A percentile compares a stretch with the other conserved stretches of the same genome.
Evolutionary conservation across 352 stramenopile genomes (phyloP).

Genomic region (Aphanomyces euteiches): DNA sequence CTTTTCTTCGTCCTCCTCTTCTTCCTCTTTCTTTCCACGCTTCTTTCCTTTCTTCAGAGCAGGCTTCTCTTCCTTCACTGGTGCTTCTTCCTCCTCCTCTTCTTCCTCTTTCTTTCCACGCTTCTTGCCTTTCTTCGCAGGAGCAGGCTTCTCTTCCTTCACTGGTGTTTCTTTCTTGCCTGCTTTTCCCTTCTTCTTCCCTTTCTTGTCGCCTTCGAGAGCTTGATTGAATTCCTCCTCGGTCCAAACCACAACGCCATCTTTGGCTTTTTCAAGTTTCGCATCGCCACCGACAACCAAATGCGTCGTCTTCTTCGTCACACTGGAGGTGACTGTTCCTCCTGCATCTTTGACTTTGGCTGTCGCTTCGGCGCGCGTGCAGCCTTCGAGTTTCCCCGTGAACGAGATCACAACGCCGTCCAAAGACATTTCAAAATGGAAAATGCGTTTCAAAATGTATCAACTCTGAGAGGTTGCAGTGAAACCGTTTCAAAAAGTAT

Average conservation of each 20-base stretch:
- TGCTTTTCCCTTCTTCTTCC: not conserved
- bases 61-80: too few relatives aligned
- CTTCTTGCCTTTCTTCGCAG: too few relatives aligned
- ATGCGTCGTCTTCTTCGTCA: conserved; percentile 23
- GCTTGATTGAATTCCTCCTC: not conserved
- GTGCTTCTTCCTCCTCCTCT: too few relatives aligned
- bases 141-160: too few relatives aligned
- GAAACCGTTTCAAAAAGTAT: too few relatives aligned
- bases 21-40: too few relatives aligned
- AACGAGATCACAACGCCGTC: not conserved
- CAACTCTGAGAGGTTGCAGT: not conserved
- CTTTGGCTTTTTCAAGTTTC: conserved; percentile 9
- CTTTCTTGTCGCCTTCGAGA: not conserved
- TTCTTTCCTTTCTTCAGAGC: too few relatives aligned
- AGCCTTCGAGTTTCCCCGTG: conserved; percentile 11
- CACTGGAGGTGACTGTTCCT: not conserved
- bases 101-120: too few relatives aligned
- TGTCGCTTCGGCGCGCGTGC: conserved; percentile 10
- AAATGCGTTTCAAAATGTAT: not conserved
- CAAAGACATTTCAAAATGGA: conserved; percentile 11
- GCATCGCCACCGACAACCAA: conserved; percentile 4
- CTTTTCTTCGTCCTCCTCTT: too few relatives aligned
- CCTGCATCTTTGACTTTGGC: conserved; percentile 1
- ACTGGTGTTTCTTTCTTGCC: conserved; percentile 7
- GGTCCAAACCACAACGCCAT: conserved; percentile 3